Base-by-base conservation (phyloP, 148 eudicot genomes). In the Chenopodium berlandieri region DNA sequence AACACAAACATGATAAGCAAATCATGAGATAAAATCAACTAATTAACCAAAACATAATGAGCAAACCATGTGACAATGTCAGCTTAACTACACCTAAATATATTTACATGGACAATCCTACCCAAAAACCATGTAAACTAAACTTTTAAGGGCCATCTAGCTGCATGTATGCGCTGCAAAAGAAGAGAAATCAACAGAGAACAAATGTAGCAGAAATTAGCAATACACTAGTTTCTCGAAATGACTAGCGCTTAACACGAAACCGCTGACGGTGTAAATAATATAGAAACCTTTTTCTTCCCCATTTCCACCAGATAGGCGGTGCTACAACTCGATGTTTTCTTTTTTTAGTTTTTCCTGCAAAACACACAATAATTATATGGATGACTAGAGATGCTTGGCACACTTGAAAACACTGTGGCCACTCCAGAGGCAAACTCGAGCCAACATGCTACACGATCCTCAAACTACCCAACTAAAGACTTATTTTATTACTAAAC, bases 241-340 rank as follows among this genome's bases (percentile, higher is more conserved):
- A 79, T 68, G 68, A 62, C 74, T 75, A 85, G 47, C 76, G 77
- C 52, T 85, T 82, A 76, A 76, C 72, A 60, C 70, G 81, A 37
- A 79, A 83, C 50, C 84, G 81, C 84, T 79, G 82, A 69, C 84
- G 75, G 60, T 85, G 78, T 76, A 88, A 76, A 79, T 80, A 58
- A 81, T 93, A 89, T 34, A 92, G 78, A 81, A 86, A 87, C 83
- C 89, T 87, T 85, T 89, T 95, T 56, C 86, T 86, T 69, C 98
- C 93, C 78, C 73, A 86, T 78, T 85, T 89, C 97, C 97, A 93
- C 93, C 92, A 93, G 1, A 81, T 27, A 0, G 92, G 97, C 30
- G 88, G 84, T 77, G 60, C 74, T 68, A 79, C 81, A 30, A 72
- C 50, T 79, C 68, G 85, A 58, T 72, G 30, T 79, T 86, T 82